A percentile compares a stretch with the other conserved stretches of the same genome.
phyloP scores from a whole-genome alignment of 2,329 filamentous ascomycete genomes.

The Juglanconis sp. region DNA sequence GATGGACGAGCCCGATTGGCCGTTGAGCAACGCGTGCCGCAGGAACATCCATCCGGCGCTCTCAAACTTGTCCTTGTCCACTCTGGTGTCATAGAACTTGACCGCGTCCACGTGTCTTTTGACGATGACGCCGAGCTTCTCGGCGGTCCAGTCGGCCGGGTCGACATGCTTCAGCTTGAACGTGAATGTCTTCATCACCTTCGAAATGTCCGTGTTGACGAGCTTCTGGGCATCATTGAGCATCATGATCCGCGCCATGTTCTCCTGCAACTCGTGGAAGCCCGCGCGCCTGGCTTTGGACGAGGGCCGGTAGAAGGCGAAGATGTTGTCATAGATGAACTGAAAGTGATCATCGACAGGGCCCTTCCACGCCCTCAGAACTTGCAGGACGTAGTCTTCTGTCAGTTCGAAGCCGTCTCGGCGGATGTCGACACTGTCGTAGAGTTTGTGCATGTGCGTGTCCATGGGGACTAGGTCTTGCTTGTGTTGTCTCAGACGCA shows the following conservation, averaged over 20 bases:
- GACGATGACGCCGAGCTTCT: constrained; percentile 2
- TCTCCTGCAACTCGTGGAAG: constrained; percentile 3
- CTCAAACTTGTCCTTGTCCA: constrained; percentile 1
- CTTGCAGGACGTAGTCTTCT: constrained; percentile 11
- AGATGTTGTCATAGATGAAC: constrained; percentile 10
- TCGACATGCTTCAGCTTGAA: not conserved
- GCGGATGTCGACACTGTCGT: not conserved
- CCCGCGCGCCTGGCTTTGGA: not conserved
- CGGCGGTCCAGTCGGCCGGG: constrained; percentile 1
- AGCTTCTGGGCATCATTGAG: not conserved
- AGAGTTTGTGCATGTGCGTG: not conserved
- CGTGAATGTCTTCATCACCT: constrained; percentile 2
- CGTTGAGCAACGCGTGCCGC: constrained; percentile 29
- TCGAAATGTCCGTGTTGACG: constrained; percentile 9
- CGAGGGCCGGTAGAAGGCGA: constrained; percentile 12
- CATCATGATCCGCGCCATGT: constrained; percentile 3
- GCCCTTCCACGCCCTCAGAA: constrained; percentile 16
- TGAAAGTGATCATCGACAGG: constrained; percentile 17
- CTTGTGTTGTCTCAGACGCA: not conserved
- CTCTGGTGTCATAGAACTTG: constrained; percentile 8
- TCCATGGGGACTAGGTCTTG: not conserved
- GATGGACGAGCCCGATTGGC: constrained; percentile 24
- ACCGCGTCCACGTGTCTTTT: constrained; percentile 8
- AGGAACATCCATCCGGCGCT: constrained; percentile 25
- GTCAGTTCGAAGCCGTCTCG: not conserved